Base-by-base conservation (phyloP, 305 asterid species). In the Fraxinus greggii region DNA sequence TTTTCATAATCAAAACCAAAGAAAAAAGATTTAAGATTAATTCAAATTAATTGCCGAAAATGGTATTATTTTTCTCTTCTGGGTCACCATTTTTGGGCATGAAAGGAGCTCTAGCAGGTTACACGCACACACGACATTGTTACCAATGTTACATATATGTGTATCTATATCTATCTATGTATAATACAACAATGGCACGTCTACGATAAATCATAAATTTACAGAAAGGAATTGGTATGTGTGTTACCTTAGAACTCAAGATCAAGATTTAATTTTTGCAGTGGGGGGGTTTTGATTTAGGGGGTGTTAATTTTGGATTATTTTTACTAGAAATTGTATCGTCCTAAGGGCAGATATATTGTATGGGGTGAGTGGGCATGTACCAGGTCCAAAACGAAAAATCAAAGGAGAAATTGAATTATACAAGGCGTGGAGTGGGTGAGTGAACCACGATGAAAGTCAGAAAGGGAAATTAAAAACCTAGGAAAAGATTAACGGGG, bases 241-340 rank as follows among this genome's bases (percentile, higher is more conserved):
- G 85, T 86, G 88, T 89, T 67, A 89, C 92, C 92, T 89, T 69
- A 65, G 79, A 87, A 87, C 85, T 84, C 85, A 87, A 83, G 90
- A 88, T 86, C 89, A 86, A 82, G 87, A 81, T 75, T 65, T 82
- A 82, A 33, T 31, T 36, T 56, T 80, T 67, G 15, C 79, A 5
- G 38, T 61, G 12, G 63, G 24, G 24, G 24, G 78, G 78, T 79
- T 79, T 76, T 83, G 72, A 32, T 65, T 83, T 79, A 88, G 89
- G 80, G 80, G 69, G 78, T 84, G 85, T 69, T 76, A 84, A 85
- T 75, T 87, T 69, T 32, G 45, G 77, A 78, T 24, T 45, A 45
- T 31, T 79, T 45, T 81, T 51, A 88, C 88, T 85, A 83, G 77
- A 76, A 65, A 79, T 78, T 21, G 63, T 78, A 33, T 63, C 42